Evolutionary conservation across 805 yeast species (phyloP), one percentile per base, ranked within the genome.

Genomic region (Ogataea ramenticola): DNA sequence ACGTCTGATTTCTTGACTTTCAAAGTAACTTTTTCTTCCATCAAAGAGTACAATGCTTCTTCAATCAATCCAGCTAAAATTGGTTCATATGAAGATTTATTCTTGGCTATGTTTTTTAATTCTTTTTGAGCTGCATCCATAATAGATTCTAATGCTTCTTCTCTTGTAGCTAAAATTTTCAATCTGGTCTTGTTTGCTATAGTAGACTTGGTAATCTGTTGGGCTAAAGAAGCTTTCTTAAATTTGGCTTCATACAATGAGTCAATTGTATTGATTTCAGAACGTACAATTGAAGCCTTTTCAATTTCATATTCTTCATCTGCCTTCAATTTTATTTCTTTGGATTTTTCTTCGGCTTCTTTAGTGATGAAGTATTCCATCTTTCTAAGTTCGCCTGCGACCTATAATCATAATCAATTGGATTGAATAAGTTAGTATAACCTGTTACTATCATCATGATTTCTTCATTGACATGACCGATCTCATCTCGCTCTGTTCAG

Each of bases 291-390:
- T 46, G 88, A 80, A 20, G 96, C 91, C 74, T 93, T 93, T 65
- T 93, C 99, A 58, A 93, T 90, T 68, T 93, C 98, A 64, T 91
- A 93, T 71, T 93, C 99, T 68, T 93, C 99, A 64, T 95, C 96
- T 37, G 98, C 96, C 73, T 93, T 95, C 58, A 93, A 74, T 64
- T 77, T 82, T 61, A 93, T 89, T 68, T 93, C 99, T 65, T 86
- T 87, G 54, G 98, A 96, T 72, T 93, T 93, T 67, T 93, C 99
- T 60, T 90, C 95, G 34, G 99, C 99, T 72, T 93, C 99, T 78
- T 91, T 93, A 71, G 85, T 87, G 77, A 93, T 93, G 81, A 93
- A 93, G 62, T 95, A 90, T 65, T 91, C 96, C 97, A 93, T 93
- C 75, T 93, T 93, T 65, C 82, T 82, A 67, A 93, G 86, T 74